Base-by-base conservation (phyloP, 2,329 filamentous ascomycete species). In the Fusarium ramigenum region DNA sequence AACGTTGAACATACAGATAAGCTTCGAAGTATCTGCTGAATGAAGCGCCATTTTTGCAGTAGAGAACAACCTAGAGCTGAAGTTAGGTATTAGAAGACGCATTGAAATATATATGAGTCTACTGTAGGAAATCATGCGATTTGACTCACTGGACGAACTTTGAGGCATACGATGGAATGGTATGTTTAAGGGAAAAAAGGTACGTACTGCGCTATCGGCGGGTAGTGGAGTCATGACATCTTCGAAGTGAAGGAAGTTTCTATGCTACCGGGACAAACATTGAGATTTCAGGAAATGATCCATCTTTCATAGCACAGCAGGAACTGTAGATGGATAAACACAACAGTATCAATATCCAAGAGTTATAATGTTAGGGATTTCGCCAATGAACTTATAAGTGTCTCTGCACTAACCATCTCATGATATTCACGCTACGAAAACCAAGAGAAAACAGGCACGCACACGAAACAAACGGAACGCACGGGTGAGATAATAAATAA, bases 1-100 rank as follows among this genome's bases (percentile, higher is more conserved):
- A 36, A 43, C 9, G 7, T 32, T 25, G 42, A 54, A 69, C 85
- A 74, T 82, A 87, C 86, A 87, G 49, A 87, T 87, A 65, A 87
- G 83, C 77, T 87, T 87, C 46, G 79, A 79, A 50, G 77, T 77
- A 59, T 81, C 81, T 52, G 82, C 75, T 7, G 82, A 80, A 68
- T 86, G 80, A 30, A 87, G 81, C 50, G 85, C 85, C 85, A 87
- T 87, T 71, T 69, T 84, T 63, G 78, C 61, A 40, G 75, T 77
- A 47, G 74, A 63, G 57, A 69, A 69, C 18, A 80, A 62, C 42
- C 68, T 66, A 54, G 73, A 58, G n/a, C 68, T 60, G 42, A 69
- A 53, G 18, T 60, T 43, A 18, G 60, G 63, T 49, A 62, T 62
- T 30, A 60, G 42, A 44, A 49, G 40, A 64, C 72, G 78, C 79